Conservation (phyloP, 2,329 filamentous ascomycete genomes). For the Verticillium dahliae region DNA sequence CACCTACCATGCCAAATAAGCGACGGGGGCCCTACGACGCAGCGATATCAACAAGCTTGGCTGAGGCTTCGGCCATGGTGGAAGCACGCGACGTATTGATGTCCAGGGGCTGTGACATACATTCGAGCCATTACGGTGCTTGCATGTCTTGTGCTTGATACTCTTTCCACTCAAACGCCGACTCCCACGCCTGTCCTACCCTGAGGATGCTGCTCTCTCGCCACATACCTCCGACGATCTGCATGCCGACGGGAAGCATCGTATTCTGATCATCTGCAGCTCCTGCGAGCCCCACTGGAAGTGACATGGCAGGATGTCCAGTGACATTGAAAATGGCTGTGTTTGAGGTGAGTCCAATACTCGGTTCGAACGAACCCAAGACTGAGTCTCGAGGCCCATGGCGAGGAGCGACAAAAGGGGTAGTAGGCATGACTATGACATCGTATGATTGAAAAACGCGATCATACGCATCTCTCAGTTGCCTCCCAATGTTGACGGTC, state of each 20-base stretch:
- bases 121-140: background rate
- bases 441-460: constrained; percentile 31
- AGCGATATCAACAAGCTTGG: background rate
- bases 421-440: constrained; percentile 40
- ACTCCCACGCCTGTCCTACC: constrained; percentile 40
- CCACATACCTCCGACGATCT: constrained; percentile 47
- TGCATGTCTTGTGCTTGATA: background rate
- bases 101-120: background rate
- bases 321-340: constrained; percentile 52
- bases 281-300: constrained; percentile 41
- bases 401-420: constrained; percentile 37
- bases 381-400: constrained; percentile 31
- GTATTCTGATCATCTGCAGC: constrained; percentile 29
- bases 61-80: background rate
- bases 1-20: no score
- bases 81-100: background rate
- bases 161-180: constrained; percentile 34
- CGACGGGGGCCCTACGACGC: background rate
- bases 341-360: constrained; percentile 48
- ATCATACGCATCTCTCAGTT: constrained; percentile 40
- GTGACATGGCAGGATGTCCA: constrained; percentile 46
- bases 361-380: constrained; percentile 38
- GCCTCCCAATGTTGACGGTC: constrained; percentile 38
- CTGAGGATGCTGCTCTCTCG: constrained; percentile 38
- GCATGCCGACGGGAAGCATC: constrained; percentile 44